Conservation (phyloP, 345 rosid genomes). For the Citrus australasica region DNA sequence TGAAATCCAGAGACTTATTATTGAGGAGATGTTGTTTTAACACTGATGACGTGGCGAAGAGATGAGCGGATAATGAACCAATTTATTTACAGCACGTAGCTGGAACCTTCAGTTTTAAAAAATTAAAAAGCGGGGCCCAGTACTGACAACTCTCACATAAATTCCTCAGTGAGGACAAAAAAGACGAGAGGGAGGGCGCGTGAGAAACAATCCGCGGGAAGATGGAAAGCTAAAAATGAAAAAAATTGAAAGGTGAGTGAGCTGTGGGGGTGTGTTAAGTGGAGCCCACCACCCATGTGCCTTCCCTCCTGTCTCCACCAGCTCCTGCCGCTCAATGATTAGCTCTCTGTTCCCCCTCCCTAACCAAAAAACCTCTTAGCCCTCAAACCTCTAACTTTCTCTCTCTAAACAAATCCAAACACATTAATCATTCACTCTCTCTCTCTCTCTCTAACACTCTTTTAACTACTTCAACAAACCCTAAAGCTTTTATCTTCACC, state of each 20-base stretch:
- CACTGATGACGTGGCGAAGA: not conserved
- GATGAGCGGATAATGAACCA: not conserved
- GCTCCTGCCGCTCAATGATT: slow-evolving; percentile 98
- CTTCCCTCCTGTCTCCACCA: slow-evolving; percentile 99
- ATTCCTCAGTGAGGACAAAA: not conserved
- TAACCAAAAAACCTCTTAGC: slow-evolving; percentile 4
- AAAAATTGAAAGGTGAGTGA: slow-evolving; percentile 24
- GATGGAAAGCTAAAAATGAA: too few relatives aligned
- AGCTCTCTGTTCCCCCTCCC: slow-evolving; percentile 36
- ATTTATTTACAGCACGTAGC: slow-evolving; percentile 25
- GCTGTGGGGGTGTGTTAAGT: slow-evolving; percentile 41
- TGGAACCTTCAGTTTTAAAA: slow-evolving; percentile 21
- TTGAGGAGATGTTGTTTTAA: not conserved
- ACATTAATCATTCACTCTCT: not conserved
- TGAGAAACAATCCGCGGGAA: not conserved
- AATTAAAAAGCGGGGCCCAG: not conserved
- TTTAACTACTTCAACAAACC: not conserved
- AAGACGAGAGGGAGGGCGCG: not conserved
- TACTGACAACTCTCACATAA: not conserved
- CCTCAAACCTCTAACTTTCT: slow-evolving; percentile 6
- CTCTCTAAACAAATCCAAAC: slow-evolving; percentile 1
- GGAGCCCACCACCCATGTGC: slow-evolving; percentile 99
- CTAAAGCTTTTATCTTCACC: not conserved
- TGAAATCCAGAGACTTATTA: not conserved
- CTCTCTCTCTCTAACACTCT: slow-evolving; percentile 13